Base-by-base conservation (phyloP, 2,329 filamentous ascomycete genomes). In the Aphanocladium album region DNA sequence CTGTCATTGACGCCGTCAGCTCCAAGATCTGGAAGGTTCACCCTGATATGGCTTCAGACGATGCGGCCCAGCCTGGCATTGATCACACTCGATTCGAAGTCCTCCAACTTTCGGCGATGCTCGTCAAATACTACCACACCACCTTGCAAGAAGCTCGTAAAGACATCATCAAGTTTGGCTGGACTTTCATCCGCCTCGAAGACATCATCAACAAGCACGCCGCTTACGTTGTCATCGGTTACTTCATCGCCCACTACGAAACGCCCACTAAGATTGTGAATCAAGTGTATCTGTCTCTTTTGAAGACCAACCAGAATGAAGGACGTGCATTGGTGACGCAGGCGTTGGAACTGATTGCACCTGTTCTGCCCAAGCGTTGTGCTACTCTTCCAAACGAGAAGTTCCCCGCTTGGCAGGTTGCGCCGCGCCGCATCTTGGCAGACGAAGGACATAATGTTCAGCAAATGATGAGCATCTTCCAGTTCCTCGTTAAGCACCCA, bases 131-230 rank as follows among this genome's bases (percentile, higher is more conserved):
- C 69, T 91, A 99, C 69, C 87, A 93, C 69, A 84, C 85, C 35
- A 89, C 92, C 58, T 83, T 99, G 1, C 90, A 96, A 66, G 95
- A 98, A 69, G 88, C 91, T 2, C 87, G 96, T 41, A 99, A 99
- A 74, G 95, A 99, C 65, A 93, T 99, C 64, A 99, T 99, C 70
- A 98, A 97, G 75, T 99, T 98, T 74, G 93, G 92, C 3, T 99
- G 95, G 95, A 96, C 93, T 19, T 98, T 96, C 71, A 99, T 99
- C 68, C 87, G 91, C 25, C 83, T 99, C n/a, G 96, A 99, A 70
- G 95, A 99, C 73, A 90, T 96, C 61, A 96, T 99, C 78, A 99
- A 98, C 79, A 99, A 99, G 74, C 95, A 98, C 72, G 95, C 93
- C 0, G 93, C 95, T 2, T 99, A 99, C 69, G 93, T 97, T 5